These are phyloP conservation scores for Antitrichia curtipendula DNA, from an alignment of 225 moss, liverwort and hornwort species.

Conservation along the genomic window DNA sequence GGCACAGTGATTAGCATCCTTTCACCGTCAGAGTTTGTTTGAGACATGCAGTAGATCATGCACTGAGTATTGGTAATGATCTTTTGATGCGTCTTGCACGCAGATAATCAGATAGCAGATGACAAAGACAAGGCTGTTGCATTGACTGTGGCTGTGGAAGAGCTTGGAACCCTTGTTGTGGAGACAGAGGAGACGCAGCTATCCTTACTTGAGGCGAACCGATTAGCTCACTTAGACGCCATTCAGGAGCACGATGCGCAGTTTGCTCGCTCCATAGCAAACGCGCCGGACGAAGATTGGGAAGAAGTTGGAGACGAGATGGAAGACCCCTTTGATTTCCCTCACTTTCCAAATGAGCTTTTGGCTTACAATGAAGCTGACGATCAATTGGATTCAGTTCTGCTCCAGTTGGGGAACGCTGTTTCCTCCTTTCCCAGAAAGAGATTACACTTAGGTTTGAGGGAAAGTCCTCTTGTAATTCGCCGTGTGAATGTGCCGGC, in stretches of 20 bases:
- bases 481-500: background rate
- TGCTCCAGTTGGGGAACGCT: background rate
- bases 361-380: background rate
- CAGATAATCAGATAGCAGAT: background rate
- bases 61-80: background rate
- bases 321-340: background rate
- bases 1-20: too few species aligned
- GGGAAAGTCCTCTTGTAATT: background rate
- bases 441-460: background rate
- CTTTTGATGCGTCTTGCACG: background rate
- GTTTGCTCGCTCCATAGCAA: background rate
- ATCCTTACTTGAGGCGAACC: slow-evolving; percentile 7
- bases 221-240: slow-evolving; percentile 18
- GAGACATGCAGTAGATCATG: background rate
- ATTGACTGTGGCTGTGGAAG: background rate
- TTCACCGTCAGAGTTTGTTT: background rate
- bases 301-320: background rate
- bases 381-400: background rate
- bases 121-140: slow-evolving; percentile 8
- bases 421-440: background rate
- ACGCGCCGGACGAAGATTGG: background rate
- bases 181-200: slow-evolving; percentile 2
- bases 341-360: background rate
- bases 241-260: slow-evolving; percentile 15
- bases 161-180: background rate